Base-by-base conservation (phyloP, 1,139 yeast species). In the Candida smagusa region DNA sequence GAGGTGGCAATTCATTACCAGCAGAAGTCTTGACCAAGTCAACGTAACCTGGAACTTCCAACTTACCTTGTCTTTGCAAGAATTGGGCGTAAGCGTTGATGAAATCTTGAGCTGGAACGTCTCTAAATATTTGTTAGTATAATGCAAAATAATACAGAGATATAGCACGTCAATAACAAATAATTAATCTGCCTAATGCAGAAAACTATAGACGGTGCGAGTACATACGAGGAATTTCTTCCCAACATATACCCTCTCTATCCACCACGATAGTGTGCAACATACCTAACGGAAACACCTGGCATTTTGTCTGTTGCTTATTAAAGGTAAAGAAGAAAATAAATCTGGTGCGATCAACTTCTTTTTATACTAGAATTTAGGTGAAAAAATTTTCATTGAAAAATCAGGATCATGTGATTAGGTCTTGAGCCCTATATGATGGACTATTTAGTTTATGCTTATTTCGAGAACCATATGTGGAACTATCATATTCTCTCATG, bases 51-150 rank as follows among this genome's bases (percentile, higher is more conserved):
- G 99, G 99, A 64, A 92, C 94, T 74, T 92, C 97, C 71, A 92
- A 85, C 79, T 89, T 89, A 84, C 97, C 98, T 81, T 94, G 98
- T 78, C 97, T 92, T 82, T 92, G 97, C 78, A 92, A 86, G 88
- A 92, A 92, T 71, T 87, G 87, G 66, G 99, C 97, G 82, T 92
- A 92, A 77, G 97, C 96, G 81, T 88, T 89, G 76, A 92, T 92
- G 82, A 92, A 92, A 60, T 87, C 94, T 85, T 92, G 97, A 76
- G 98, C 98, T 79, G 97, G 96, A 77, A 92, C 98, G 97, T 92
- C 98, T 83, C 94, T 84, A 68, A 31, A 32, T 28, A 4, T 34
- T 22, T 56, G 72, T 68, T 67, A 69, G 74, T 65, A 34, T 6
- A 26, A 9, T 23, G 3, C 11, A 4, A 9, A 23, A 23, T 3